These are phyloP conservation scores for Tricholomella constricta DNA, from an alignment of 768 basidiomycete species.

Conservation along the genomic window DNA sequence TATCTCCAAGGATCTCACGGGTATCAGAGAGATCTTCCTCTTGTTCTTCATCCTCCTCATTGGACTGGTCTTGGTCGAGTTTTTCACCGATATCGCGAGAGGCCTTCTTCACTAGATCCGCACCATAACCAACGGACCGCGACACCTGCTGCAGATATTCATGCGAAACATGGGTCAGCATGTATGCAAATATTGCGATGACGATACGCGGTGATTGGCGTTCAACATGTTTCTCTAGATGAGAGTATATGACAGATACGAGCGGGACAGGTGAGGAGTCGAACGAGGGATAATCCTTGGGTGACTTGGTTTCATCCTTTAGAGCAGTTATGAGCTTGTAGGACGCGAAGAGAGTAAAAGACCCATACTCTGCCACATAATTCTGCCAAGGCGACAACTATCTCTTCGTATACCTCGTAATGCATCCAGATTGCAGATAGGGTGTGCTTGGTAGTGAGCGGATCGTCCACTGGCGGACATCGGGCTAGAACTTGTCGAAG, in stretches of 20 bases:
- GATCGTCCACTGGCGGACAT: constrained; percentile 37
- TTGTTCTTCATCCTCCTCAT: constrained; percentile 40
- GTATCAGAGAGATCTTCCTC: constrained; percentile 42
- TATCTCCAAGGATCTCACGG: constrained; percentile 36
- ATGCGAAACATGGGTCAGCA: constrained; percentile 64
- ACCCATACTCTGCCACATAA: constrained; percentile 61
- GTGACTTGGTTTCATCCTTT: constrained; percentile 34
- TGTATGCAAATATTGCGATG: constrained; percentile 61
- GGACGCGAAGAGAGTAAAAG: neutral
- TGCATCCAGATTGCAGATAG: constrained; percentile 50
- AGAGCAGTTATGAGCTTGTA: neutral
- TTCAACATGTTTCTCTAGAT: constrained; percentile 55
- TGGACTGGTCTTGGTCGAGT: constrained; percentile 34
- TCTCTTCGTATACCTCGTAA: constrained; percentile 51
- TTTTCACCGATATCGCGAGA: constrained; percentile 24
- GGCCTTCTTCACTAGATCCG: constrained; percentile 27
- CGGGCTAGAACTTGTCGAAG: constrained; percentile 48
- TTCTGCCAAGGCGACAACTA: constrained; percentile 52
- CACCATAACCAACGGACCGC: constrained; percentile 57
- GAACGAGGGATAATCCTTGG: constrained; percentile 44
- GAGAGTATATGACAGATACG: constrained; percentile 62
- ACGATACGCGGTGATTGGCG: constrained; percentile 50
- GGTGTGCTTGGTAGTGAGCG: constrained; percentile 20
- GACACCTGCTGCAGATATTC: constrained; percentile 64
- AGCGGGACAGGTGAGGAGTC: constrained; percentile 49